These are phyloP conservation scores for Leccinum truebloodii DNA, from an alignment of 768 basidiomycete species.

Conservation along the genomic window DNA sequence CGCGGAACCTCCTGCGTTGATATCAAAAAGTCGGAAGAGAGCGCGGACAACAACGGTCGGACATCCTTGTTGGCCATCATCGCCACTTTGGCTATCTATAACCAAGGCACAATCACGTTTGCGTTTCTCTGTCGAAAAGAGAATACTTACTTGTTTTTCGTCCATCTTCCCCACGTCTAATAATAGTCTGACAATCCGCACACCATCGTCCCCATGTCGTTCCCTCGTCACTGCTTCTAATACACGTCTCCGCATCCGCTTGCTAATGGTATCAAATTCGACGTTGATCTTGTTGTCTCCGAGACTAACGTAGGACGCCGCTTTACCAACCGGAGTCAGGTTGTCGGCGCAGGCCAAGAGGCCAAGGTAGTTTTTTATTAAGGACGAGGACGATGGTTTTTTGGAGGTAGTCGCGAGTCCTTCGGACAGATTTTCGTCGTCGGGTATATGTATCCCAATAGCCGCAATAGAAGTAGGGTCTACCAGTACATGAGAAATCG, in stretches of 20 bases:
- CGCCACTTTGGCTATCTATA: conserved; percentile 49
- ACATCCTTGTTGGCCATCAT: conserved; percentile 92
- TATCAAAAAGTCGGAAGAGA: conserved; percentile 81
- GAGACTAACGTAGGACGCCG: too few species aligned
- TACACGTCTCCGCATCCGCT: conserved; percentile 57
- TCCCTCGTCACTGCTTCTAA: conserved; percentile 37
- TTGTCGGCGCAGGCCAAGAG: conserved; percentile 60
- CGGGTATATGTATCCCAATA: conserved; percentile 55
- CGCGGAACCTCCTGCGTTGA: conserved; percentile 93
- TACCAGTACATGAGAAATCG: conserved; percentile 27
- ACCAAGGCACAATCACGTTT: rapidly evolving
- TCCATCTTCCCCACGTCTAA: conserved; percentile 84
- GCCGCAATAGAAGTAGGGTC: conserved; percentile 71
- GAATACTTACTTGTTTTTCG: conserved; percentile 28
- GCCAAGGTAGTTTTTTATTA: too few species aligned
- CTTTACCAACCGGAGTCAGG: too few species aligned
- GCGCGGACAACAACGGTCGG: conserved; percentile 56
- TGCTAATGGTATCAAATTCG: too few species aligned
- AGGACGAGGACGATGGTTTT: too few species aligned
- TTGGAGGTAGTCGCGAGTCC: too few species aligned
- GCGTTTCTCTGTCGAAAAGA: background rate
- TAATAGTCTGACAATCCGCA: conserved; percentile 78
- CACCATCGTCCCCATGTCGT: conserved; percentile 19
- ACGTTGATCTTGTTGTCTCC: too few species aligned
- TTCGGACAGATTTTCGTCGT: conserved; percentile 52